A percentile compares a stretch with the other conserved stretches of the same genome.
Conservation (phyloP, 495 filamentous ascomycete species). For the Podospora pseudoanserina region DNA sequence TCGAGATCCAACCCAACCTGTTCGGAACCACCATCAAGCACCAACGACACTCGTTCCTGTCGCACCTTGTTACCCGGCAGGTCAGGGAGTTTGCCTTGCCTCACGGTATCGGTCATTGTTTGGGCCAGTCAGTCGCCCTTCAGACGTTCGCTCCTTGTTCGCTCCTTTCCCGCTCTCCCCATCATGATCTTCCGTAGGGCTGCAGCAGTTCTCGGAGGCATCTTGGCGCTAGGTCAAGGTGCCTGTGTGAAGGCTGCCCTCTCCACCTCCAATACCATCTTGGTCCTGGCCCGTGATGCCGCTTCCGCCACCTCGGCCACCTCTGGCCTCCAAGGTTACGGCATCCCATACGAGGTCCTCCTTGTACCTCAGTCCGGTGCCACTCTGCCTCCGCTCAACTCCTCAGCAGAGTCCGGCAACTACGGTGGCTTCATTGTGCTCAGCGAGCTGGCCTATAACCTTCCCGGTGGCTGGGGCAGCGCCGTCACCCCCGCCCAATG, state of each 20-base stretch:
- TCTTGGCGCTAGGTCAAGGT: constrained; percentile 8
- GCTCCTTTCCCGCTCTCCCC: neutral
- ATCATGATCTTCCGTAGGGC: constrained; percentile 12
- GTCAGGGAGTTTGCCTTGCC: neutral
- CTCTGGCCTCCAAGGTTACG: constrained; percentile 57
- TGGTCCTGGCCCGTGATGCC: constrained; percentile 55
- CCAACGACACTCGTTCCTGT: neutral
- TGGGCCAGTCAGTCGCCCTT: neutral
- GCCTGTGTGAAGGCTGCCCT: constrained; percentile 16
- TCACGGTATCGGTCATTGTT: neutral
- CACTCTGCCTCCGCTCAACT: constrained; percentile 49
- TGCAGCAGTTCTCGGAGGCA: neutral
- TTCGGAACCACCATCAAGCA: neutral
- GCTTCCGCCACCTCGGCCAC: constrained; percentile 45
- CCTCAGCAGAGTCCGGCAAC: constrained; percentile 45
- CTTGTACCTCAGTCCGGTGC: constrained; percentile 52
- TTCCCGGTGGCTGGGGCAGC: constrained; percentile 46
- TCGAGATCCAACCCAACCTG: neutral
- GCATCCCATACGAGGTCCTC: constrained; percentile 55
- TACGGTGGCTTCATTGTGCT: constrained; percentile 57
- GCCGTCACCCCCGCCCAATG: constrained; percentile 56
- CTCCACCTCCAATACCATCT: constrained; percentile 44
- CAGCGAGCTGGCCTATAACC: constrained; percentile 56
- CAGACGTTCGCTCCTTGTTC: neutral
- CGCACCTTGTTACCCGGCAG: neutral